Percentiles rank a stretch among this genome's conserved stretches.
These are phyloP conservation scores for Staphylotrichum longicolle DNA, from an alignment of 495 filamentous ascomycete genomes.

Conservation along the genomic window DNA sequence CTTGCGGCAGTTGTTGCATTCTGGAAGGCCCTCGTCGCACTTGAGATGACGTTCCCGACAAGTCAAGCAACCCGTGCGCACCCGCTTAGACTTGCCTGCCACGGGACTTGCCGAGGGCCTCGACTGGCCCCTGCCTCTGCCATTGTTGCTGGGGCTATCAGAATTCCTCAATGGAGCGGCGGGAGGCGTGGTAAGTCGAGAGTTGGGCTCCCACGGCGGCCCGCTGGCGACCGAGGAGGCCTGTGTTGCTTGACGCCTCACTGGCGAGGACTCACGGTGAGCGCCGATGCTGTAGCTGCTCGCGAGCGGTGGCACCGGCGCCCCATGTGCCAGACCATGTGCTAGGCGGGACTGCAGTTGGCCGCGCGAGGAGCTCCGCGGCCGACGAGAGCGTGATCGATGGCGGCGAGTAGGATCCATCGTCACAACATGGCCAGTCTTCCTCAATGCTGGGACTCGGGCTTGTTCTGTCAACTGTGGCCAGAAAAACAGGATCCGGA, in stretches of 20 bases:
- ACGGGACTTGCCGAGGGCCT: constrained; percentile 30
- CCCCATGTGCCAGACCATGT: neutral
- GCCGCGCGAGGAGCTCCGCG: neutral
- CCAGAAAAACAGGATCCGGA: neutral
- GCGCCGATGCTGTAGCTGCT: constrained; percentile 31
- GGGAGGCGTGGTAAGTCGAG: neutral
- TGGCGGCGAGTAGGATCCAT: constrained; percentile 3
- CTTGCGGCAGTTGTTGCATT: constrained; percentile 85
- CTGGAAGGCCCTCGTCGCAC: constrained; percentile 75
- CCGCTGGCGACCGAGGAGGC: neutral
- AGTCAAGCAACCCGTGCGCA: constrained; percentile 75
- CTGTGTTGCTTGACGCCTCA: constrained; percentile 29
- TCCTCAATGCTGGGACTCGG: too few relatives aligned
- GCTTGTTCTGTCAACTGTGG: neutral
- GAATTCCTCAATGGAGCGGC: constrained; percentile 18
- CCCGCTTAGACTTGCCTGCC: constrained; percentile 61
- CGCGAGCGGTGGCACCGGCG: constrained; percentile 18
- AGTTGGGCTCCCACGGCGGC: neutral
- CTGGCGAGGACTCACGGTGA: constrained; percentile 26
- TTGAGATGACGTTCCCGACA: constrained; percentile 68
- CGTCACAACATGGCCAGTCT: neutral
- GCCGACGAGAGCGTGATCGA: constrained; percentile 4
- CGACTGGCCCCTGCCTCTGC: constrained; percentile 6
- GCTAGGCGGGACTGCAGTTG: neutral
- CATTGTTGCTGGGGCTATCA: constrained; percentile 7